Evolutionary conservation across 129 eudicot species (phyloP).

Genomic region (Helichrysum umbraculigerum): DNA sequence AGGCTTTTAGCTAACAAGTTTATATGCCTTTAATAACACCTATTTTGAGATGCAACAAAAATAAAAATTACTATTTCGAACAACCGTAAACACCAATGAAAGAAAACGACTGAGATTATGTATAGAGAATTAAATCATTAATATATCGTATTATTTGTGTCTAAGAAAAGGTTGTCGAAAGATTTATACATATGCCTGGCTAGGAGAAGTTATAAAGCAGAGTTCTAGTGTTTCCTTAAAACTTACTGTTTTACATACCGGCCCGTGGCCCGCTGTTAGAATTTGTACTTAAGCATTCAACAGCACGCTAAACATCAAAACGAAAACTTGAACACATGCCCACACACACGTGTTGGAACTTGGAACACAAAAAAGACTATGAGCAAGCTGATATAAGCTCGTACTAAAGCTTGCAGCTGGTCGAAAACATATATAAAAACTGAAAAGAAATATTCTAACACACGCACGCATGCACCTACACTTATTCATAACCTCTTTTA

Average conservation of each 20-base stretch:
- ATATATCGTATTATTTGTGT: too few relatives aligned
- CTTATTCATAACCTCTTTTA: conserved; percentile 4
- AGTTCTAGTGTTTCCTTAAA: background rate
- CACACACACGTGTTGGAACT: too few relatives aligned
- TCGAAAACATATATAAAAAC: background rate
- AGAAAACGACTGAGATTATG: background rate
- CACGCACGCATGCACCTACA: background rate
- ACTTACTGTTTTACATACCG: background rate
- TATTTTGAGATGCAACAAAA: too few relatives aligned
- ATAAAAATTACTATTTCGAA: too few relatives aligned
- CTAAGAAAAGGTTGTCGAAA: too few relatives aligned
- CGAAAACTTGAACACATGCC: background rate
- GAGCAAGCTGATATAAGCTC: background rate
- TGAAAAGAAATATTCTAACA: background rate
- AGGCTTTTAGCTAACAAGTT: background rate
- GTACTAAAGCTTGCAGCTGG: background rate
- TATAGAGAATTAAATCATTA: too few relatives aligned
- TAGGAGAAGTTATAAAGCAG: background rate
- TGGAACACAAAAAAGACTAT: background rate
- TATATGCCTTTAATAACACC: too few relatives aligned
- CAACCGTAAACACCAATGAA: too few relatives aligned
- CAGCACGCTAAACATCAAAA: background rate
- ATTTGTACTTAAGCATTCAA: background rate
- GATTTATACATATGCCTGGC: too few relatives aligned
- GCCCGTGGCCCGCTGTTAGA: background rate